Percentiles rank a stretch among this genome's conserved stretches.
phyloP scores from a whole-genome alignment of 2,329 filamentous ascomycete species.

The Clathrospora elynae region DNA sequence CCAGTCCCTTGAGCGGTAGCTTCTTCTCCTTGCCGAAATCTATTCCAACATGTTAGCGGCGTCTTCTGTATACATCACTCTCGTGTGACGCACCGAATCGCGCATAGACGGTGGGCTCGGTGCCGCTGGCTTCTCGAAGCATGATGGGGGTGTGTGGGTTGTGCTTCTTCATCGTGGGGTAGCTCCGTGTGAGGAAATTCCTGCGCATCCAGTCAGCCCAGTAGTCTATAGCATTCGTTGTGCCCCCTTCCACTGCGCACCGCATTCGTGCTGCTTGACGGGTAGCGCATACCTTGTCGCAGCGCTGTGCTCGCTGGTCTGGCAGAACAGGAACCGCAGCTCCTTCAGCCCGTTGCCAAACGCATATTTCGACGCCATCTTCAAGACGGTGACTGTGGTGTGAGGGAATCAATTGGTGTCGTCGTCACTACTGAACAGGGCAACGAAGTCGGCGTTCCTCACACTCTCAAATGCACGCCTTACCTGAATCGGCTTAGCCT shows the following conservation, averaged over 20 bases:
- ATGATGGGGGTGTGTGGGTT: constrained; percentile 94
- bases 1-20: constrained; percentile 67
- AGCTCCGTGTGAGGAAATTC: constrained; percentile 86
- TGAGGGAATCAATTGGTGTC: constrained; percentile 23
- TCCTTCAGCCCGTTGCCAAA: constrained; percentile 90
- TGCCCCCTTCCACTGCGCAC: neutral
- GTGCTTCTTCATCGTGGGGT: constrained; percentile 99
- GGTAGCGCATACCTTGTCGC: constrained; percentile 71
- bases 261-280: constrained; percentile 4
- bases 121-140: constrained; percentile 87
- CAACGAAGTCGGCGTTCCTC: constrained; percentile 22
- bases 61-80: neutral
- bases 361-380: constrained; percentile 90
- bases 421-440: no score
- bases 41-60: constrained; percentile 35
- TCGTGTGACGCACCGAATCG: constrained; percentile 74
- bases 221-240: neutral
- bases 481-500: constrained; percentile 16
- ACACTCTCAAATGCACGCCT: constrained; percentile 23
- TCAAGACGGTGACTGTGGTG: constrained; percentile 29
- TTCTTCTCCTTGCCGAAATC: constrained; percentile 72
- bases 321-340: constrained; percentile 96
- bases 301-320: constrained; percentile 88
- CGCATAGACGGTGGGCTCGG: constrained; percentile 84
- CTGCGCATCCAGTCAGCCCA: constrained; percentile 54